Percentiles rank a stretch among this genome's conserved stretches.
Evolutionary conservation across 2,329 filamentous ascomycete species (phyloP).

Genomic region (Beauveria varroae): DNA sequence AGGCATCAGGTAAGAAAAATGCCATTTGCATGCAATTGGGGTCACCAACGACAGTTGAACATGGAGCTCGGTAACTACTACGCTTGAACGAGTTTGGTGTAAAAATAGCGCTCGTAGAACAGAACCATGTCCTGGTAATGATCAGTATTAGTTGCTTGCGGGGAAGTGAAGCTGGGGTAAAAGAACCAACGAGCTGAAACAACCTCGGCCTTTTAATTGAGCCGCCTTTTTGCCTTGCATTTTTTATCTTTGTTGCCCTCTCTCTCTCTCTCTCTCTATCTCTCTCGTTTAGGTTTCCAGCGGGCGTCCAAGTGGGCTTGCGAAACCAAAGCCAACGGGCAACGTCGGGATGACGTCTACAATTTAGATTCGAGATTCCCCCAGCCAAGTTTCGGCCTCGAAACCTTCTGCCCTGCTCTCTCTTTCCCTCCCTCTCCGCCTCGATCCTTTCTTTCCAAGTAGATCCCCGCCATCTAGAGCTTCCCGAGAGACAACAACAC

Average conservation of each 20-base stretch:
- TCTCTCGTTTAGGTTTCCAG: background rate
- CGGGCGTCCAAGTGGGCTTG: background rate
- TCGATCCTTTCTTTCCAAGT: background rate
- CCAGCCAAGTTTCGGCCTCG: background rate
- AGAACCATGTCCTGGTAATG: no score
- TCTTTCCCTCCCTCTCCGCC: background rate
- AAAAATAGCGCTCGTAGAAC: no score
- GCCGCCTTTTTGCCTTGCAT: background rate
- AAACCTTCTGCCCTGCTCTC: background rate
- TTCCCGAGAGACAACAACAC: background rate
- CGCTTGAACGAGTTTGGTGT: no score
- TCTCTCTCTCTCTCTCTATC: background rate
- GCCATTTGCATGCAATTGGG: no score
- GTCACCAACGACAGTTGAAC: no score
- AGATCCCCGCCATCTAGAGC: no score
- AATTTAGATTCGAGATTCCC: background rate
- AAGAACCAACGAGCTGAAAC: background rate
- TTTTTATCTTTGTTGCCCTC: background rate
- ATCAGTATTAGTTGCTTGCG: background rate
- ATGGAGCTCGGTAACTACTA: no score
- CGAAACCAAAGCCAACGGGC: background rate
- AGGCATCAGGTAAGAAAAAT: no score
- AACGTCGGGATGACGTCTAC: slow-evolving; percentile 5
- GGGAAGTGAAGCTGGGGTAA: no score
- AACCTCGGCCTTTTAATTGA: background rate